Evolutionary conservation across 164 flowering plant genomes (phyloP).

Genomic region (Akebia trifoliata): DNA sequence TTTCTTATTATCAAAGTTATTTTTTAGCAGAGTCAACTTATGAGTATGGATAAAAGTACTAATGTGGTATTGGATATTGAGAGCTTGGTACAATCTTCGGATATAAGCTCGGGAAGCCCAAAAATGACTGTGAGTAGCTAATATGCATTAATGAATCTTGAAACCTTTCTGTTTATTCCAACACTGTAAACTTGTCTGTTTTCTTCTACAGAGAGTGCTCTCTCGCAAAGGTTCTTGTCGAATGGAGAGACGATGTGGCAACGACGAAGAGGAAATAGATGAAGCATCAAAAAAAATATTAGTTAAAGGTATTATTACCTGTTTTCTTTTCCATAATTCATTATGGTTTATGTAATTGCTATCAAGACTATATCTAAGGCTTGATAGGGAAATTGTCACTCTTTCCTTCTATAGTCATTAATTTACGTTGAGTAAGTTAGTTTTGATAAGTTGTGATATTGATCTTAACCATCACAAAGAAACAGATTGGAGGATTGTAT

Average conservation of each 20-base stretch:
- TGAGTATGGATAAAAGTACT: constrained; percentile 19
- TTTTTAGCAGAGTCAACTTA: constrained; percentile 13
- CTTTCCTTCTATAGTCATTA: too few species aligned
- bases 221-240: constrained; percentile 32
- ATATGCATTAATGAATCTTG: neutral
- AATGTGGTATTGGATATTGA: constrained; percentile 32
- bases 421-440: too few species aligned
- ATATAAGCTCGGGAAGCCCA: constrained; percentile 29
- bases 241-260: constrained; percentile 18
- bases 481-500: too few species aligned
- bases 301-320: constrained; percentile 24
- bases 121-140: constrained; percentile 22
- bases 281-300: constrained; percentile 22
- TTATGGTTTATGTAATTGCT: neutral
- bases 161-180: neutral
- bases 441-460: too few species aligned
- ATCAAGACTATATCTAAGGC: too few species aligned
- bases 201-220: constrained; percentile 21
- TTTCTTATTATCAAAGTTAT: constrained; percentile 3
- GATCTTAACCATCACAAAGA: too few species aligned
- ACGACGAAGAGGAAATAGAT: constrained; percentile 26
- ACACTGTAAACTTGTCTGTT: neutral
- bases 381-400: too few species aligned
- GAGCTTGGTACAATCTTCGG: constrained; percentile 22
- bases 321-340: neutral